Percentiles rank a stretch among this genome's conserved stretches.
Conservation (phyloP, 2,329 filamentous ascomycete genomes). For the Phialocephala sp. region DNA sequence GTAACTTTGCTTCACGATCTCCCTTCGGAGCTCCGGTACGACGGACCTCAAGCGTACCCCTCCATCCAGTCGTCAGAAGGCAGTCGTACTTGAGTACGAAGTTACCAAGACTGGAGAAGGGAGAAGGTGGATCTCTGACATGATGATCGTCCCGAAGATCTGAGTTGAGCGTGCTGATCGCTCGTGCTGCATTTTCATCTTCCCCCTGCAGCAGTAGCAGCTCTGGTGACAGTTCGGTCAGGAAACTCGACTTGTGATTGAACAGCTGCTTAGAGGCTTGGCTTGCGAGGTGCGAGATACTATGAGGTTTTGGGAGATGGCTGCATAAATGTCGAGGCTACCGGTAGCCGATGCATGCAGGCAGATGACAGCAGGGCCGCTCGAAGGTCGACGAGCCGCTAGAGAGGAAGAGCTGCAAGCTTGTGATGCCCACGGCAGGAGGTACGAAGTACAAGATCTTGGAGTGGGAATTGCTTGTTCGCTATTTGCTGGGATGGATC, state of each 20-base stretch:
- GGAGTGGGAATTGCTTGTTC: slow-evolving; percentile 6
- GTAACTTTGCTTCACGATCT: background rate
- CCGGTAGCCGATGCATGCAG: background rate
- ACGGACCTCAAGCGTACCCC: background rate
- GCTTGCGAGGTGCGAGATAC: slow-evolving; percentile 5
- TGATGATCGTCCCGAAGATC: slow-evolving; percentile 20
- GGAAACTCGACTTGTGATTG: background rate
- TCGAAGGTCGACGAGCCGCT: background rate
- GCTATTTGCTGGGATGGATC: slow-evolving; percentile 1
- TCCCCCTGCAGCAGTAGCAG: slow-evolving; percentile 4
- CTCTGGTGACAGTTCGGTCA: background rate
- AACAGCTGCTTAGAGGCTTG: background rate
- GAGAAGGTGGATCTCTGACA: background rate
- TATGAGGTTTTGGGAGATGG: slow-evolving; percentile 16
- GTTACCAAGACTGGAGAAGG: background rate
- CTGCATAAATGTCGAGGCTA: slow-evolving; percentile 5
- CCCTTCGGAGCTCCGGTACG: background rate
- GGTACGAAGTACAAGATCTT: background rate
- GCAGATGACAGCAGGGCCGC: background rate
- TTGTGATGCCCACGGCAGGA: background rate
- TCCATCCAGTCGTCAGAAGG: background rate
- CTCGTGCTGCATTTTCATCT: background rate
- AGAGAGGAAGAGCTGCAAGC: background rate
- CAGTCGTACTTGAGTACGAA: too few relatives aligned
- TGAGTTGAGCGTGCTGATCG: slow-evolving; percentile 16